Percentiles rank a stretch among this genome's conserved stretches.
These are phyloP conservation scores for Metschnikowia drakensbergensis DNA, from an alignment of 805 yeast species.

Conservation along the genomic window DNA sequence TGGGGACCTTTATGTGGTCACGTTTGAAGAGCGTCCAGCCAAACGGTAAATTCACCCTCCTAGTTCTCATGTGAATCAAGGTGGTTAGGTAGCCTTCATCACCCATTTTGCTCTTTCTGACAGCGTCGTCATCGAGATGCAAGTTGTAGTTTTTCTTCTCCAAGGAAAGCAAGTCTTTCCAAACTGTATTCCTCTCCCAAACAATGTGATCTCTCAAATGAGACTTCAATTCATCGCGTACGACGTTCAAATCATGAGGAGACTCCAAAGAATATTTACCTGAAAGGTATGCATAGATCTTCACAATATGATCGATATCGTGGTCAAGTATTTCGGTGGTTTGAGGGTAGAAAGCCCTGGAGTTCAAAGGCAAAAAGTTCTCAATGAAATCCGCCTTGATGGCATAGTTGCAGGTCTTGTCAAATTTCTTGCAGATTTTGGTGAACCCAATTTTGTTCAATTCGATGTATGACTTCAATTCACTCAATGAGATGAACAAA, in stretches of 20 bases:
- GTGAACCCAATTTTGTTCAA: conserved; percentile 85
- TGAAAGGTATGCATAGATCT: conserved; percentile 48
- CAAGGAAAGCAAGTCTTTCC: conserved; percentile 93
- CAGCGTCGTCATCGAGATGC: conserved; percentile 18
- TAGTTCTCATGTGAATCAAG: conserved; percentile 18
- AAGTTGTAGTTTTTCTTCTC: conserved; percentile 20
- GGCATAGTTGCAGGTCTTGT: conserved; percentile 67
- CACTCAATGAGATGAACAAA: conserved; percentile 71
- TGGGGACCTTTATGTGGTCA: conserved; percentile 36
- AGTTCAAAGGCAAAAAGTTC: conserved; percentile 40
- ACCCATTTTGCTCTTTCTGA: conserved; percentile 18
- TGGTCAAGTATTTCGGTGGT: conserved; percentile 38
- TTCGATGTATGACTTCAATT: conserved; percentile 77
- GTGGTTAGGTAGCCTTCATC: conserved; percentile 15
- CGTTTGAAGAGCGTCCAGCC: conserved; percentile 23
- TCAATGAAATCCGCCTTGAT: conserved; percentile 57
- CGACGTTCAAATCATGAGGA: conserved; percentile 38
- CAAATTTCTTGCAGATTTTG: conserved; percentile 88
- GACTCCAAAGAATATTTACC: conserved; percentile 45
- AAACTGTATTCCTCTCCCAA: conserved; percentile 96
- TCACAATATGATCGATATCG: conserved; percentile 50
- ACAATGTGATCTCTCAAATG: conserved; percentile 86
- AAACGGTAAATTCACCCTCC: conserved; percentile 31
- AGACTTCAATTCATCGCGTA: conserved; percentile 45
- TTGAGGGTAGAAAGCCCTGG: conserved; percentile 52